phyloP scores from a whole-genome alignment of 805 yeast species.

The Barnettozyma wickerhamii region DNA sequence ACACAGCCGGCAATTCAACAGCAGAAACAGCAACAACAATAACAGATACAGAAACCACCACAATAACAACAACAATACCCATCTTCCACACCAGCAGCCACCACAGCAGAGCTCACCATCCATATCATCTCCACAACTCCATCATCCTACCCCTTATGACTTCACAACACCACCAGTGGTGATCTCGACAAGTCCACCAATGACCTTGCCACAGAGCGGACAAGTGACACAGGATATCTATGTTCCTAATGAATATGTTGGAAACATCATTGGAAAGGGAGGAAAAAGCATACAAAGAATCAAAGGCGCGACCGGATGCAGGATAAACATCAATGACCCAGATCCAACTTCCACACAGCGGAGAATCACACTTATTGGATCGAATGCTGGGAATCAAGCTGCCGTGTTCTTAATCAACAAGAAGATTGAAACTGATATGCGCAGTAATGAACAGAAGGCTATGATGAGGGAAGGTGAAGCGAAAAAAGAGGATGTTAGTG shows the following conservation, averaged over 20 bases:
- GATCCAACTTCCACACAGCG: slow-evolving; percentile 54
- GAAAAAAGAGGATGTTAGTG: not conserved
- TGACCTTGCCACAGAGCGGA: slow-evolving; percentile 14
- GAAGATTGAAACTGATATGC: slow-evolving; percentile 60
- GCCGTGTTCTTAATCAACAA: slow-evolving; percentile 71
- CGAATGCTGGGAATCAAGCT: slow-evolving; percentile 61
- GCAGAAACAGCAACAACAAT: slow-evolving; percentile 1
- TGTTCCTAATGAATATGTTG: slow-evolving; percentile 76
- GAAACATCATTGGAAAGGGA: slow-evolving; percentile 81
- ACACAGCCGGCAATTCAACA: not conserved
- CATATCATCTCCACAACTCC: not conserved
- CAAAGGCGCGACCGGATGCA: slow-evolving; percentile 68
- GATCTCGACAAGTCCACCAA: not conserved
- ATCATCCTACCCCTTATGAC: not conserved
- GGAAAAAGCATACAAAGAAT: slow-evolving; percentile 80
- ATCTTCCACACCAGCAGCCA: not conserved
- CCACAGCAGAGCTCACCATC: slow-evolving; percentile 1
- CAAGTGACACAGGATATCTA: slow-evolving; percentile 62
- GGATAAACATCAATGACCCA: slow-evolving; percentile 63
- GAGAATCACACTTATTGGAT: slow-evolving; percentile 63
- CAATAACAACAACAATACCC: too few relatives aligned
- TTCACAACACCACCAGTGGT: not conserved
- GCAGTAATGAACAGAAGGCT: slow-evolving; percentile 33
- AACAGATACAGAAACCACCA: slow-evolving; percentile 1
- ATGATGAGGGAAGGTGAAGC: not conserved